Conservation (phyloP, 345 rosid species). For the Stellera chamaejasme region DNA sequence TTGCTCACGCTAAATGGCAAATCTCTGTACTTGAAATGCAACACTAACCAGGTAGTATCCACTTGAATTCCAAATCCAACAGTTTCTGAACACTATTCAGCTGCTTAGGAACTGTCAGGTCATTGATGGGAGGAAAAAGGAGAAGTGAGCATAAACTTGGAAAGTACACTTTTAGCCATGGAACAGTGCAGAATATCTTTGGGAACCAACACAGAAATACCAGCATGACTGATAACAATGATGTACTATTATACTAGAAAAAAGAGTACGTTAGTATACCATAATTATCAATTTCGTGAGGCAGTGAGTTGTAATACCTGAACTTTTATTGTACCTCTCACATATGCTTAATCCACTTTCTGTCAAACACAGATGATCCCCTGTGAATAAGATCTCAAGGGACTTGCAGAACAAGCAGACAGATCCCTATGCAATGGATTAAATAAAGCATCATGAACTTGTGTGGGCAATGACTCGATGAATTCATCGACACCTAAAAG, state of each 20-base stretch:
- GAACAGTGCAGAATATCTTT: too few species aligned
- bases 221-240: not conserved
- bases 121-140: not conserved
- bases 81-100: constrained; percentile 22
- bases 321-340: constrained; percentile 21
- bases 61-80: constrained; percentile 24
- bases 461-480: not conserved
- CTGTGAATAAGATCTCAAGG: constrained; percentile 24
- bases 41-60: constrained; percentile 35
- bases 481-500: constrained; percentile 3
- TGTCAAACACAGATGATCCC: constrained; percentile 30
- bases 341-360: constrained; percentile 21
- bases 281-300: not conserved
- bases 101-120: constrained; percentile 28
- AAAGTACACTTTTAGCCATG: not conserved
- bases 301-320: constrained; percentile 17
- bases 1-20: too few species aligned
- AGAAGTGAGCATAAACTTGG: not conserved
- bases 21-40: too few species aligned
- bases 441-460: constrained; percentile 1
- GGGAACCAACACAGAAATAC: not conserved
- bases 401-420: constrained; percentile 29
- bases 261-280: too few species aligned
- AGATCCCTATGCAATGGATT: constrained; percentile 21
- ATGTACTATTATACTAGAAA: too few species aligned